Conservation (phyloP, 2,329 filamentous ascomycete species). For the Cladosporium velox region DNA sequence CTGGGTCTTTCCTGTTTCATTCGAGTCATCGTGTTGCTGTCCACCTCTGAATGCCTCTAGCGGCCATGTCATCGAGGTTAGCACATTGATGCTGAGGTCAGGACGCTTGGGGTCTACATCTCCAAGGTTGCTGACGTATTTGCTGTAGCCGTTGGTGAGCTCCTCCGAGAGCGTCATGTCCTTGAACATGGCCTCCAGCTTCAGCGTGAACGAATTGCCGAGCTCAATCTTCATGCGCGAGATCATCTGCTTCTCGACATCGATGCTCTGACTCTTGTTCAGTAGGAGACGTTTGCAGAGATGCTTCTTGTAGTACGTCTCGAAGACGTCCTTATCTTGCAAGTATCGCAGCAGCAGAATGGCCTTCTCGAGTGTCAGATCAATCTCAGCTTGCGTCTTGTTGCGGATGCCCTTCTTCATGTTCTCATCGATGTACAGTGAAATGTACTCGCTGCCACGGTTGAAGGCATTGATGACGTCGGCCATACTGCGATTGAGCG, state of each 20-base stretch:
- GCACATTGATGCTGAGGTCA: constrained; percentile 79
- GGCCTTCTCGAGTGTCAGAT: constrained; percentile 81
- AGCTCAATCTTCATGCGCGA: constrained; percentile 96
- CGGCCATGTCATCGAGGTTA: constrained; percentile 95
- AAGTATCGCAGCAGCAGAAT: constrained; percentile 86
- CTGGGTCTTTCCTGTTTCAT: constrained; percentile 37
- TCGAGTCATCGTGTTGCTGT: constrained; percentile 45
- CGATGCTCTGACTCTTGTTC: constrained; percentile 84
- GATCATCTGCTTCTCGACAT: constrained; percentile 94
- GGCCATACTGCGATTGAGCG: constrained; percentile 81
- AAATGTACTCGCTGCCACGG: constrained; percentile 87
- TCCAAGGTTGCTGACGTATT: constrained; percentile 63
- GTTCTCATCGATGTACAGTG: constrained; percentile 94
- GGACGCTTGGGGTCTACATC: constrained; percentile 63
- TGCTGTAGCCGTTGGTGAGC: constrained; percentile 74
- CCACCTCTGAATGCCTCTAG: constrained; percentile 76
- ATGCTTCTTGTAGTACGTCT: constrained; percentile 98
- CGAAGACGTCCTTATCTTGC: constrained; percentile 89
- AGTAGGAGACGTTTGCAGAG: constrained; percentile 83
- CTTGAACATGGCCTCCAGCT: constrained; percentile 97
- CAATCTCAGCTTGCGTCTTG: constrained; percentile 86
- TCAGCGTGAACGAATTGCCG: constrained; percentile 88
- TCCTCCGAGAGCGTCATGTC: constrained; percentile 89
- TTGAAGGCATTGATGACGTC: constrained; percentile 89
- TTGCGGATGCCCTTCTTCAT: constrained; percentile 91